phyloP scores from a whole-genome alignment of 2,329 filamentous ascomycete genomes.

The Talaromyces piceae region DNA sequence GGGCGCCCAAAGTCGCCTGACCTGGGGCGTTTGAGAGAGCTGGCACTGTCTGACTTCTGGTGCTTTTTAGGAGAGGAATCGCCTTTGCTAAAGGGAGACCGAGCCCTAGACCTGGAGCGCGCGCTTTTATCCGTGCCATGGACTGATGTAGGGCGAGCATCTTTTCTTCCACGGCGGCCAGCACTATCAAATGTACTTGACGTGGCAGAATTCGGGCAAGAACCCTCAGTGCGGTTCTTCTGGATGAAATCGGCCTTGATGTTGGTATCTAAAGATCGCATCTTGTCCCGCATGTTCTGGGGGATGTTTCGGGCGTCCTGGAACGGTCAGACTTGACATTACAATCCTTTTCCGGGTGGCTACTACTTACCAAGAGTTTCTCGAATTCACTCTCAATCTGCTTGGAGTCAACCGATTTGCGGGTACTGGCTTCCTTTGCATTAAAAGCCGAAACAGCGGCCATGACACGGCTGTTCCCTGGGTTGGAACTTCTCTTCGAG shows the following conservation, averaged over 20 bases:
- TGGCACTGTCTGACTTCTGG: conserved; percentile 56
- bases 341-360: too few relatives aligned
- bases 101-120: conserved; percentile 53
- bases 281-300: conserved; percentile 87
- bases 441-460: conserved; percentile 58
- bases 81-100: conserved; percentile 67
- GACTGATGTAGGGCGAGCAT: conserved; percentile 28
- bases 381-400: conserved; percentile 58
- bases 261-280: conserved; percentile 78
- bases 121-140: conserved; percentile 40
- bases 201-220: conserved; percentile 35
- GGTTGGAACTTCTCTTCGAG: conserved; percentile 23
- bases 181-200: conserved; percentile 16
- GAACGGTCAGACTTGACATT: conserved; percentile 24
- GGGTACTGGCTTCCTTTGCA: conserved; percentile 43
- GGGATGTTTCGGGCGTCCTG: conserved; percentile 87
- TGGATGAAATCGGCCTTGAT: conserved; percentile 96
- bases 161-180: conserved; percentile 34
- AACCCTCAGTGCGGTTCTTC: conserved; percentile 68
- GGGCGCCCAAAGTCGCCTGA: conserved; percentile 62
- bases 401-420: conserved; percentile 42
- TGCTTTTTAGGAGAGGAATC: conserved; percentile 65
- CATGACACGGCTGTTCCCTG: conserved; percentile 51
- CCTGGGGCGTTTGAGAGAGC: conserved; percentile 61
- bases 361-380: conserved; percentile 49